Base-by-base conservation (phyloP, 2,329 filamentous ascomycete genomes). In the Colletotrichum viniferum region DNA sequence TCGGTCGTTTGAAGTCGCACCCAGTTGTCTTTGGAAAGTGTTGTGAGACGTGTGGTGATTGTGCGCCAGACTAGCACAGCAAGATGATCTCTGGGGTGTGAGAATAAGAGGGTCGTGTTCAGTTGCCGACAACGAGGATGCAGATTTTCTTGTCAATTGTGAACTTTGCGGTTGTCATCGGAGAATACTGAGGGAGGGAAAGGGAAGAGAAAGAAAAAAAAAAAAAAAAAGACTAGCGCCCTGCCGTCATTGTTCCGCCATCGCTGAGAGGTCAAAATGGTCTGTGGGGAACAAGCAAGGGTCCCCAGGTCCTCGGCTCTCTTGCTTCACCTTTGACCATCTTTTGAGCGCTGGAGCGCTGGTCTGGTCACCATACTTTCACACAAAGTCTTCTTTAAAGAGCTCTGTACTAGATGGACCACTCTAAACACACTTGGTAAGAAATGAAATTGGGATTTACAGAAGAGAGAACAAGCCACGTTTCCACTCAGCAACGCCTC, bases 211-310 rank as follows among this genome's bases (percentile, higher is more conserved):
- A 18, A 18, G 16, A 34, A 32, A 43, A 18, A n/a, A 34, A 32
- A 43, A 64, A 68, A 70, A 71, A 69, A 76, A 69, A 64, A 67
- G 62, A 16, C 18, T 72, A 58, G 48, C 9, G 55, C 48, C 30
- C 52, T 52, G 32, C 56, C 32, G 43, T 72, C 63, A 68, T 60
- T 63, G 63, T 69, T 76, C 70, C 69, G 69, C 26, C 24, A 21
- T 73, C 58, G 32, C 69, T 73, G 69, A 75, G 69, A 75, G 73
- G 73, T 64, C 34, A 36, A 69, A 32, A 55, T 21, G 7, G 58
- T 18, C 36, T 63, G 73, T 76, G 73, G 73, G 16, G 73, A 66
- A 36, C 21, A 38, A 14, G 26, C 55, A 70, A 36, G 64, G 71
- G 21, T 67, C 58, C 62, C 24, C n/a, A 13, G 48, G 69, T 72